Base-by-base conservation (phyloP, 768 basidiomycete genomes). In the Rhodotorula graminis region DNA sequence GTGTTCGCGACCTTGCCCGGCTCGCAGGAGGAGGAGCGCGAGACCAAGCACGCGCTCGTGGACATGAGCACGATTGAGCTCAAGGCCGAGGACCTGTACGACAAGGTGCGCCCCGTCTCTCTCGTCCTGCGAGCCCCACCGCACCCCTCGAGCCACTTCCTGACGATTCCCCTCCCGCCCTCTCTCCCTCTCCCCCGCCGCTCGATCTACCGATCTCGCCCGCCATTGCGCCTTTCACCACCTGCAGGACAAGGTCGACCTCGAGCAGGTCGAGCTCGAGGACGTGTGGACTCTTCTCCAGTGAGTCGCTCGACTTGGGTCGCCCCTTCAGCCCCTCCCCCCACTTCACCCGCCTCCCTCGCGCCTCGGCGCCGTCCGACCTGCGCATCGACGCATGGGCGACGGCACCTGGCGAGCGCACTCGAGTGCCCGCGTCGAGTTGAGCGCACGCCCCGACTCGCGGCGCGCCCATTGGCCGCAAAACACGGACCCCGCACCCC, bases 241-340 rank as follows among this genome's bases (percentile, higher is more conserved):
- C 37, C 10, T 16, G 2, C 50, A 67, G 84, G 95, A 98, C 83
- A 98, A 98, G 85, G 95, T 98, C 83, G 95, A 98, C 83, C 85
- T 98, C 71, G 95, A 97, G 85, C 94, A 93, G 31, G 89, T 98
- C 77, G 89, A 92, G 75, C 90, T 98, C 81, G 92, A 93, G 77
- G 95, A 97, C 79, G 94, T 97, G 81, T 93, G 96, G 86, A 91
- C 89, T 72, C 89, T 98, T 63, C 88, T 98, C 63, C 93, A 97
- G 79, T 80, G 62, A 67, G 78, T 79, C 23, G 55, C 58, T 29
- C 29, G 27, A 16, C 18, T 19, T 55, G 21, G 40, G 40, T 47
- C 61, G 19, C 46, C 44, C 37, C 37, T 37, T 37, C 37, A 37
- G 37, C 37, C 37, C 37, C 9, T n/a, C n/a, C 37, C 37, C 37